Base-by-base conservation (phyloP, 192 early-diverging fungal genomes). In the Martensiomyces pterosporus region DNA sequence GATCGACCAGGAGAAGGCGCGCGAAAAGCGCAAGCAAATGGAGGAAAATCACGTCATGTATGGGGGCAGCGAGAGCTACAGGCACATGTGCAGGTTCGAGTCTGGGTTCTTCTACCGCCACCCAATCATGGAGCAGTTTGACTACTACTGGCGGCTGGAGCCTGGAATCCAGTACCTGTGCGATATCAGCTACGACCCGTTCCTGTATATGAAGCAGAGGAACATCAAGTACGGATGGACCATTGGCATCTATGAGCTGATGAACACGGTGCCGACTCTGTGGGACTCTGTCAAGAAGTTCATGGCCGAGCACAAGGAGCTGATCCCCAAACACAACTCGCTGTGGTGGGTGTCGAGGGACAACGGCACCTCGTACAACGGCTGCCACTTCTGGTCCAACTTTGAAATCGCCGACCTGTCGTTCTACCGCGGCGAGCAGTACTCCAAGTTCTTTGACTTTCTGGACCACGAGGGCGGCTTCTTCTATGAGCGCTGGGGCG, bases 381-480 rank as follows among this genome's bases (percentile, higher is more conserved):
- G 55, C 13, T 85, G 77, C 48, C 78, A 84, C 50, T 81, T 77
- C 46, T 85, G 86, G 86, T 78, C 76, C 43, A 89, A 89, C 35
- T 89, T 89, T 67, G 87, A 89, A 55, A 89, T 89, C 57, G 84
- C 62, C 14, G 64, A 79, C 44, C 40, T 86, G 22, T 65, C 78
- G 14, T 79, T 88, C 39, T 82, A 78, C 52, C 40, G 79, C 24
- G 74, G 70, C 45, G 51, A 77, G 27, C 67, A 53, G 2, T 88
- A 86, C 39, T 46, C 52, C 15, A 60, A 75, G 18, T 84, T 62
- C 24, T 81, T 82, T 43, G 62, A 77, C 18, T 67, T 55, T 39
- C 79, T 82, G 19, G 32, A 55, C 39, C 39, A 35, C 13, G 43
- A 48, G 8, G 54, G 54, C 18, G 54, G 54, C 22, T 62, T 56